A percentile compares a stretch with the other conserved stretches of the same genome.
Evolutionary conservation across 441 rosid species (phyloP).

Genomic region (Macaranga tanarius): DNA sequence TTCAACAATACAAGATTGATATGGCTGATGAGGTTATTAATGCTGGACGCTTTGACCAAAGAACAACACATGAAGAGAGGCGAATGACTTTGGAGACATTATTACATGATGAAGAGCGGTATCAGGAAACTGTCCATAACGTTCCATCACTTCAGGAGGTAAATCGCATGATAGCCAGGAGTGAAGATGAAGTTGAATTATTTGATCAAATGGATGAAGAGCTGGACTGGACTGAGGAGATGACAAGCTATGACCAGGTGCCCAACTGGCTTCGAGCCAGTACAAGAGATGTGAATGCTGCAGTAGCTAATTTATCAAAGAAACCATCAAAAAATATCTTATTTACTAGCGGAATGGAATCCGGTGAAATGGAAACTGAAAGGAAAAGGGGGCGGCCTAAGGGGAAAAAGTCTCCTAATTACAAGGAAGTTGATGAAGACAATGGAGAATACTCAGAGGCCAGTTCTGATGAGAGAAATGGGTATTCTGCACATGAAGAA

Average conservation of each 20-base stretch:
- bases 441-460: conserved; percentile 89
- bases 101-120: conserved; percentile 97
- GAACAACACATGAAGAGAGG: conserved; percentile 99
- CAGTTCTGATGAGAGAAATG: conserved; percentile 88
- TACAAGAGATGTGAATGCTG: conserved; percentile 74
- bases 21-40: conserved; percentile 99
- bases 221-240: conserved; percentile 88
- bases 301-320: conserved; percentile 77
- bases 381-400: conserved; percentile 94
- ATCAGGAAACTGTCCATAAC: conserved; percentile 95
- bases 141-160: conserved; percentile 97
- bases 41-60: conserved; percentile 99
- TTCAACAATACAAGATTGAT: conserved; percentile 99
- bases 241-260: conserved; percentile 87
- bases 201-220: conserved; percentile 99
- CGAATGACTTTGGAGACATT: conserved; percentile 96
- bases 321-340: conserved; percentile 80
- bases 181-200: conserved; percentile 90
- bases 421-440: conserved; percentile 95
- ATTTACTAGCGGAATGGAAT: conserved; percentile 49
- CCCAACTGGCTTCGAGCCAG: conserved; percentile 98
- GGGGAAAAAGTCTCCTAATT: conserved; percentile 82
- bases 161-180: conserved; percentile 97
- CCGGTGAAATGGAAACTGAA: conserved; percentile 61
- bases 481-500: conserved; percentile 78